Evolutionary conservation across 345 rosid species (phyloP).

Genomic region (Turnera subulata): DNA sequence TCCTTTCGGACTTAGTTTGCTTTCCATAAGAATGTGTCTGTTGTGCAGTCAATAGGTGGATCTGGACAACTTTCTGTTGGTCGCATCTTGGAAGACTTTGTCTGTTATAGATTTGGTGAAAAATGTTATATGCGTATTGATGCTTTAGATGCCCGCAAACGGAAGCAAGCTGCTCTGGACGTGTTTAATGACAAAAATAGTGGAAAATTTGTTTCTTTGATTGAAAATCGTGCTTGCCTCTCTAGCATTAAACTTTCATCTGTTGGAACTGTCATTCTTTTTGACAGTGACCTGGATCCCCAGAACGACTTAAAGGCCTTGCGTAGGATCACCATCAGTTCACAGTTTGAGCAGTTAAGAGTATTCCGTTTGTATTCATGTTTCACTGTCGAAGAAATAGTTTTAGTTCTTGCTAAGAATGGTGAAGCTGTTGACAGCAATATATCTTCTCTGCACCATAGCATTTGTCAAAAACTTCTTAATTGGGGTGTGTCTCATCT

Average conservation of each 20-base stretch:
- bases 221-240: conserved; percentile 14
- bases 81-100: conserved; percentile 9
- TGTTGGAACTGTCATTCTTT: neutral
- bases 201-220: conserved; percentile 5
- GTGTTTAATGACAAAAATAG: conserved; percentile 5
- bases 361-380: conserved; percentile 8
- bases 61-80: conserved; percentile 9
- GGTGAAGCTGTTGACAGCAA: neutral
- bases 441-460: neutral
- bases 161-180: conserved; percentile 9
- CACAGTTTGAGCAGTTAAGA: neutral
- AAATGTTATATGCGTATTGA: conserved; percentile 10
- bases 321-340: neutral
- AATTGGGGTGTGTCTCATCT: conserved; percentile 9
- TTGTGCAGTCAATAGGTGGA: conserved; percentile 1
- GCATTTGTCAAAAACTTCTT: neutral
- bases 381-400: conserved; percentile 8
- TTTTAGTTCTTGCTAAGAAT: conserved; percentile 5
- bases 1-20: too few species aligned
- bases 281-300: conserved; percentile 10
- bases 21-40: too few species aligned
- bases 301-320: conserved; percentile 3
- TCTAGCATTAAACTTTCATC: conserved; percentile 9
- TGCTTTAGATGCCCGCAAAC: neutral
- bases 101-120: conserved; percentile 2